These are phyloP conservation scores for Hyphopichia wangnamkhiaoensis DNA, from an alignment of 1,139 yeast genomes.

Conservation along the genomic window DNA sequence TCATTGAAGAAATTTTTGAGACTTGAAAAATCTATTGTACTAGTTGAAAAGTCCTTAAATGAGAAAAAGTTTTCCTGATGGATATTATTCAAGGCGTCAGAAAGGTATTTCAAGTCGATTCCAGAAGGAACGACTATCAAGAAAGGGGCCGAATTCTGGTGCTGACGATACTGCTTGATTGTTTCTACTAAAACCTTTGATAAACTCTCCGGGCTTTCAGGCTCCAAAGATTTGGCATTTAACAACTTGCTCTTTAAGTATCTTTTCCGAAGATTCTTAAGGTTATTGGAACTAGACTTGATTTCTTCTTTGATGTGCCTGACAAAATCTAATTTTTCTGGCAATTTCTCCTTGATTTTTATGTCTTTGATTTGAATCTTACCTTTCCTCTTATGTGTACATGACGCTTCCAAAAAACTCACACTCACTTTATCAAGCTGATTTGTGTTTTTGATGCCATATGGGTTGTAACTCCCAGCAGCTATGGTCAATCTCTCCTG, in stretches of 20 bases:
- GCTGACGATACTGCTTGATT: too few species aligned
- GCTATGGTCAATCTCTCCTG: constrained; percentile 11
- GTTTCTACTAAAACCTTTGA: not conserved
- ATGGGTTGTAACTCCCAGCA: not conserved
- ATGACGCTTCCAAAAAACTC: too few species aligned
- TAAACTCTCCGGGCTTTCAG: not conserved
- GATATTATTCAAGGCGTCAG: not conserved
- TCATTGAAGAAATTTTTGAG: not conserved
- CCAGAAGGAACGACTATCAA: not conserved
- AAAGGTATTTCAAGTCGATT: not conserved
- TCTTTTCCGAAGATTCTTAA: not conserved
- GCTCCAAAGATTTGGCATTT: not conserved
- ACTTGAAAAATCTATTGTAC: not conserved
- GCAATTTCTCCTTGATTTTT: not conserved
- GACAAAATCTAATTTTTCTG: not conserved
- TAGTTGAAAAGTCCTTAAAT: too few species aligned
- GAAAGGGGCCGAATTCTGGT: not conserved
- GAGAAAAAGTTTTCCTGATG: not conserved
- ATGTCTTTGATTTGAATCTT: not conserved
- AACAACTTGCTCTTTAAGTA: not conserved
- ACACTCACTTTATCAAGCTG: too few species aligned
- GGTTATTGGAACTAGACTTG: not conserved
- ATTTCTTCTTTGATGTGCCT: not conserved
- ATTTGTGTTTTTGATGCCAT: not conserved
- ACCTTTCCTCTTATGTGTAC: not conserved